These are phyloP conservation scores for Penicillium lagena DNA, from an alignment of 495 filamentous ascomycete genomes.

Conservation along the genomic window DNA sequence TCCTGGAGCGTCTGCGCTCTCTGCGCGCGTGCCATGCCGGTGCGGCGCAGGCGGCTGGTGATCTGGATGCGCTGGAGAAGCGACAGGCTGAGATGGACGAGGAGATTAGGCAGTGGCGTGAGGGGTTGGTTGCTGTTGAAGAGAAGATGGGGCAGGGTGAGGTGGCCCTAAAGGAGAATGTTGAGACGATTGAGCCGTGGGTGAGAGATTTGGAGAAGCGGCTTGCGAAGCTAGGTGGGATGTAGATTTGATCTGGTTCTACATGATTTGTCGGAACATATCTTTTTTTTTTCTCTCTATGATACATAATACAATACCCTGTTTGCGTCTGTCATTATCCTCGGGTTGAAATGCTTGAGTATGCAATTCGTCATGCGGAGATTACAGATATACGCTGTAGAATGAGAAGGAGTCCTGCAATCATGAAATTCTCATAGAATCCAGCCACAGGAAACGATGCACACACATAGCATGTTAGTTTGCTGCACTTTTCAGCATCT, in stretches of 20 bases:
- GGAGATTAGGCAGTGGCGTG: slow-evolving; percentile 82
- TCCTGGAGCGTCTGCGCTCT: slow-evolving; percentile 79
- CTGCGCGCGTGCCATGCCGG: slow-evolving; percentile 80
- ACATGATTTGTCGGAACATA: slow-evolving; percentile 1
- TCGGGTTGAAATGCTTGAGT: no score
- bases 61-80: slow-evolving; percentile 66
- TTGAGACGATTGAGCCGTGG: slow-evolving; percentile 77
- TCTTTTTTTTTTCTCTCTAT: slow-evolving; percentile 6
- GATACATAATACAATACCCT: slow-evolving; percentile 9
- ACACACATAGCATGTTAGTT: no score
- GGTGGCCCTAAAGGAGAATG: slow-evolving; percentile 65
- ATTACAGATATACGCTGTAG: no score
- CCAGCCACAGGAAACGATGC: no score
- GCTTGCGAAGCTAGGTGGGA: slow-evolving; percentile 47
- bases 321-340: no score
- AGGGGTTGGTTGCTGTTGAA: slow-evolving; percentile 76
- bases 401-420: no score
- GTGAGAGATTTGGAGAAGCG: slow-evolving; percentile 79
- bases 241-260: not conserved
- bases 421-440: no score
- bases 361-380: no score
- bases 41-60: slow-evolving; percentile 78
- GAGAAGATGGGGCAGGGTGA: slow-evolving; percentile 61
- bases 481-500: not conserved
- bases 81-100: slow-evolving; percentile 74